A percentile compares a stretch with the other conserved stretches of the same genome.
Evolutionary conservation across 1,139 yeast genomes (phyloP).

Genomic region (Suhomyces taliae): DNA sequence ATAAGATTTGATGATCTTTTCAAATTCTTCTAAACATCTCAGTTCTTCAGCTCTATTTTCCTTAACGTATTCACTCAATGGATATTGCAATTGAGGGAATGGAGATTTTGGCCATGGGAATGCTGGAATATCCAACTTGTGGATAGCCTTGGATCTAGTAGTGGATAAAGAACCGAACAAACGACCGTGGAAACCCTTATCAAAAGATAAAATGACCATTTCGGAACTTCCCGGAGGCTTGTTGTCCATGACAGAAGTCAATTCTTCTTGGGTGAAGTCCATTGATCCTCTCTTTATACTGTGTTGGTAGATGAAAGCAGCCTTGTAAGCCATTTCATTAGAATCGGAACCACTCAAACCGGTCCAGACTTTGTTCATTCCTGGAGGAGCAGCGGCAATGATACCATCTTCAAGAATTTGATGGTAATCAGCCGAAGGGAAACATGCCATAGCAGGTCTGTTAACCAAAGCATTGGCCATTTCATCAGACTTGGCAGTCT

Average conservation of each 20-base stretch:
- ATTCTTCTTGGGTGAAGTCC: conserved; percentile 57
- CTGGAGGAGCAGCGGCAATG: conserved; percentile 68
- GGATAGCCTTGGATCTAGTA: conserved; percentile 73
- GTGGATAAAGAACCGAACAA: conserved; percentile 71
- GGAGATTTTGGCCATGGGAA: conserved; percentile 79
- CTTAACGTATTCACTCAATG: conserved; percentile 52
- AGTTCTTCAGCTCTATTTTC: conserved; percentile 62
- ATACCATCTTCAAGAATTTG: conserved; percentile 55
- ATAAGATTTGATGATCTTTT: conserved; percentile 49
- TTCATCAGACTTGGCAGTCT: conserved; percentile 61
- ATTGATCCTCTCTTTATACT: conserved; percentile 55
- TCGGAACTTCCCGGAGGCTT: conserved; percentile 68
- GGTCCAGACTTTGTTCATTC: conserved; percentile 65
- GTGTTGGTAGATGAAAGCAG: conserved; percentile 75
- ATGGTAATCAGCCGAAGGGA: conserved; percentile 59
- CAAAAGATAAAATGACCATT: conserved; percentile 66
- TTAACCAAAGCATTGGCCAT: conserved; percentile 69
- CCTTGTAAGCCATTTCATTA: conserved; percentile 74
- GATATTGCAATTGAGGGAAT: conserved; percentile 65
- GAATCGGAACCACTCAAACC: conserved; percentile 76
- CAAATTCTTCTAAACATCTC: conserved; percentile 58
- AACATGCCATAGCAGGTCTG: conserved; percentile 76
- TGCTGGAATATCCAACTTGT: conserved; percentile 73
- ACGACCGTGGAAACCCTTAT: conserved; percentile 75
- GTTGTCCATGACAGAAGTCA: conserved; percentile 63